Conservation (phyloP, 768 basidiomycete species). For the Leucocoprinus birnbaumii region DNA sequence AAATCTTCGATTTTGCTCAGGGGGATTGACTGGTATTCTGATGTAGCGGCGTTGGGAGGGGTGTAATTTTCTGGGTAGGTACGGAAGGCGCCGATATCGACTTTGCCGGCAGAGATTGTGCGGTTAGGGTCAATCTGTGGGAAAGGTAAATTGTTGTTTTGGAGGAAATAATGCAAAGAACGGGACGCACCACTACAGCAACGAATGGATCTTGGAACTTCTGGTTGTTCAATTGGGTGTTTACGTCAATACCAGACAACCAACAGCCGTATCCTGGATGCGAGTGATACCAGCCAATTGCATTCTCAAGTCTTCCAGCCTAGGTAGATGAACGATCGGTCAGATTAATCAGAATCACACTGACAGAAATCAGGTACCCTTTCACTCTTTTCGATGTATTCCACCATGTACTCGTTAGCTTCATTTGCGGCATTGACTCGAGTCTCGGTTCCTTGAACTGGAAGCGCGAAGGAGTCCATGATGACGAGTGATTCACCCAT, state of each 20-base stretch:
- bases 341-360: not conserved
- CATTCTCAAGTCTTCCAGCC: conserved; percentile 83
- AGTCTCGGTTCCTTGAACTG: conserved; percentile 97
- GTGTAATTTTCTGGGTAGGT: conserved; percentile 96
- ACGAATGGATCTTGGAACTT: conserved; percentile 95
- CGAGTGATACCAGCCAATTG: conserved; percentile 97
- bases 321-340: conserved; percentile 24
- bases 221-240: conserved; percentile 94
- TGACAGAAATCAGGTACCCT: conserved; percentile 43
- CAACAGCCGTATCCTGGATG: conserved; percentile 99
- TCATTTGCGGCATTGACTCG: conserved; percentile 95
- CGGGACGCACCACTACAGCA: conserved; percentile 82
- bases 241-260: conserved; percentile 98
- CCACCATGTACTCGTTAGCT: conserved; percentile 98
- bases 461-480: conserved; percentile 96
- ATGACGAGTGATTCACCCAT: conserved; percentile 75
- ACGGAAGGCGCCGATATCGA: conserved; percentile 98
- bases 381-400: conserved; percentile 79
- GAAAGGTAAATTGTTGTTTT: not conserved
- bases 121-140: conserved; percentile 93
- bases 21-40: conserved; percentile 96
- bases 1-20: conserved; percentile 98
- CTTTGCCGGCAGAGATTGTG: conserved; percentile 96
- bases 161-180: not conserved
- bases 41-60: conserved; percentile 64